These are phyloP conservation scores for Torulaspora delbrueckii DNA, from an alignment of 805 yeast species.

Conservation along the genomic window DNA sequence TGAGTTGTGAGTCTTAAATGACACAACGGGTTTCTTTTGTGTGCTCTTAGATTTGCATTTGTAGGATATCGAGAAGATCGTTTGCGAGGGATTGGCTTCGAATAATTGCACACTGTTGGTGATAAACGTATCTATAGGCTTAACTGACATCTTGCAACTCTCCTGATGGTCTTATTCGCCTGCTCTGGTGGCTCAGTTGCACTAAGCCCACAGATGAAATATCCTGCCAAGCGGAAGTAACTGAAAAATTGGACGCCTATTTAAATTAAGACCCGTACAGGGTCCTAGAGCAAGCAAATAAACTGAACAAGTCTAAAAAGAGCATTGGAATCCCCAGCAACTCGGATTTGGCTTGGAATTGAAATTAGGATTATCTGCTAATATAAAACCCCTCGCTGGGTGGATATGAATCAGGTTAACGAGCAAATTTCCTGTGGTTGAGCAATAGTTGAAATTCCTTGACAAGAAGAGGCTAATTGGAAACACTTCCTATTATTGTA, in stretches of 20 bases:
- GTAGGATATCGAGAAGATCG: conserved; percentile 34
- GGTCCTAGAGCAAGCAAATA: not conserved
- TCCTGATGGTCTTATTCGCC: not conserved
- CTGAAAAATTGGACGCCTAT: conserved; percentile 3
- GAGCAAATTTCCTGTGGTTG: not conserved
- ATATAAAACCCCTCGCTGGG: not conserved
- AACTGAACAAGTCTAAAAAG: not conserved
- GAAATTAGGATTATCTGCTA: too few species aligned
- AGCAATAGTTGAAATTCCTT: not conserved
- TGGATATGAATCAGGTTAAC: not conserved
- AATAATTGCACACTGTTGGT: conserved; percentile 40
- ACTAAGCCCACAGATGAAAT: not conserved
- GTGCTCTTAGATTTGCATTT: conserved; percentile 24
- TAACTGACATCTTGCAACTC: conserved; percentile 19
- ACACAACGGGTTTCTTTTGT: conserved; percentile 13
- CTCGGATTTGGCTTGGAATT: too few species aligned
- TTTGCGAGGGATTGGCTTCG: conserved; percentile 40
- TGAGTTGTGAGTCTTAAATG: conserved; percentile 62
- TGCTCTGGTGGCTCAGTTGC: not conserved
- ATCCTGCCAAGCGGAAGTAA: not conserved
- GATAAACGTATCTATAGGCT: conserved; percentile 41
- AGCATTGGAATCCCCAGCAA: not conserved
- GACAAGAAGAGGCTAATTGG: too few species aligned
- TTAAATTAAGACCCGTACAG: not conserved
- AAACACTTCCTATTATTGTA: not conserved